Percentiles rank a stretch among this genome's conserved stretches.
Conservation (phyloP, 768 basidiomycete species). For the Pleurotus citrinopileatus region DNA sequence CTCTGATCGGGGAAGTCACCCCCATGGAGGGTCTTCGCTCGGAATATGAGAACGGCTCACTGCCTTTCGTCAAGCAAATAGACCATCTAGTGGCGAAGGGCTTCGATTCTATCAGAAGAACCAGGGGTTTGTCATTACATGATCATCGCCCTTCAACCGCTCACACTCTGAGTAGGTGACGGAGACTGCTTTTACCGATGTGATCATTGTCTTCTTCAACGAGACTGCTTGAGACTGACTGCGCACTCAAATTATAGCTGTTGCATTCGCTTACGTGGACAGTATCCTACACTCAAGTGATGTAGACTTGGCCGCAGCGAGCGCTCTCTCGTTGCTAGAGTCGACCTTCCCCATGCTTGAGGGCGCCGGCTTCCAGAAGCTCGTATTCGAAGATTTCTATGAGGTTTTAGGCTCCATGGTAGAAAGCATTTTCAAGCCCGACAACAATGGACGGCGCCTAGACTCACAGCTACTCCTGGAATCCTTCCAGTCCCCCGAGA, state of each 20-base stretch:
- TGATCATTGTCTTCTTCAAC: slow-evolving; percentile 24
- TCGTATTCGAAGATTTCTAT: slow-evolving; percentile 77
- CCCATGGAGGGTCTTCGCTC: slow-evolving; percentile 53
- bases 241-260: slow-evolving; percentile 44
- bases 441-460: slow-evolving; percentile 29
- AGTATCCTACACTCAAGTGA: slow-evolving; percentile 54
- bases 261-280: slow-evolving; percentile 80
- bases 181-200: slow-evolving; percentile 94
- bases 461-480: slow-evolving; percentile 39
- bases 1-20: slow-evolving; percentile 52
- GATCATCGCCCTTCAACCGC: neutral
- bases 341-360: slow-evolving; percentile 49
- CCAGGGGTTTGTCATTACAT: slow-evolving; percentile 45
- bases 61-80: slow-evolving; percentile 69
- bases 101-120: slow-evolving; percentile 63
- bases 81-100: slow-evolving; percentile 63
- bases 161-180: slow-evolving; percentile 51
- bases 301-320: slow-evolving; percentile 41
- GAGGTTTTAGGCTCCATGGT: slow-evolving; percentile 58
- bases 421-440: slow-evolving; percentile 35
- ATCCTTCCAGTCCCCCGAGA: slow-evolving; percentile 51
- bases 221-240: slow-evolving; percentile 1
- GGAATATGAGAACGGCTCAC: slow-evolving; percentile 65
- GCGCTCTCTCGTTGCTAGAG: slow-evolving; percentile 50
- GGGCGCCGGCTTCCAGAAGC: slow-evolving; percentile 56